phyloP scores from a whole-genome alignment of 1,284 basidiomycete species.

The Moesziomyces parantarcticus region DNA sequence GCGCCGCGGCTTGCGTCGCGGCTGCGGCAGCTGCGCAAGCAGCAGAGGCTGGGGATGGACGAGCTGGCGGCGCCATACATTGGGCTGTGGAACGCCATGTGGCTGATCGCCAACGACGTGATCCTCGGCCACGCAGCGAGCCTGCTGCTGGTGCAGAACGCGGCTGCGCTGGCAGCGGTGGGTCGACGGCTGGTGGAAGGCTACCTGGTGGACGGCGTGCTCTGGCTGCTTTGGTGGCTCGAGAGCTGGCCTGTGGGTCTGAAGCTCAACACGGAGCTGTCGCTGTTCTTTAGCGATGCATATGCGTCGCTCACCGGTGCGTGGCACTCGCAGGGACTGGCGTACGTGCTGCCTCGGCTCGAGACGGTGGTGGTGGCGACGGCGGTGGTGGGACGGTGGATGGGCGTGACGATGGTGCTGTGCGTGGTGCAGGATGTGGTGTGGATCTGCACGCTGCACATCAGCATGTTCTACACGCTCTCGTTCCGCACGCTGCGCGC shows the following conservation, averaged over 20 bases:
- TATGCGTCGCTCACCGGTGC: conserved; percentile 72
- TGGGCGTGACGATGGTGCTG: conserved; percentile 79
- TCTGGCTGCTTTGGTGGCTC: conserved; percentile 77
- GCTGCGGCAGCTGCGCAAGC: conserved; percentile 19
- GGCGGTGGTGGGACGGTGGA: conserved; percentile 72
- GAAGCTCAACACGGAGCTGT: conserved; percentile 94
- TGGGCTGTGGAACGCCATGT: conserved; percentile 87
- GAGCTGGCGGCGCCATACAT: conserved; percentile 66
- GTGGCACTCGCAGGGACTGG: conserved; percentile 25
- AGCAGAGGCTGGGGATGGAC: conserved; percentile 23
- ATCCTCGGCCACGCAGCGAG: conserved; percentile 81
- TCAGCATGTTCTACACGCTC: conserved; percentile 78
- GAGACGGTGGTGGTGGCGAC: conserved; percentile 69
- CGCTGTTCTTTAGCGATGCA: conserved; percentile 80
- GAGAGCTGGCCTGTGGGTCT: conserved; percentile 95
- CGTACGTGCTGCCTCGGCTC: conserved; percentile 12
- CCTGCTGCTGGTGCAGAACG: conserved; percentile 38
- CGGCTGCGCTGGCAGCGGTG: conserved; percentile 2
- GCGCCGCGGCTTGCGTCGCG: conserved; percentile 59
- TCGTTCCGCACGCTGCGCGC: conserved; percentile 76
- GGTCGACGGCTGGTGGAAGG: conserved; percentile 8
- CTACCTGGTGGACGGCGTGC: conserved; percentile 21
- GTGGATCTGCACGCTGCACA: conserved; percentile 77
- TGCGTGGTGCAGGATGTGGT: conserved; percentile 78
- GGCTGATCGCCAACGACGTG: conserved; percentile 89